Evolutionary conservation across 352 stramenopile genomes (phyloP), one percentile per base, ranked within the genome.

Genomic region (Pythium plurisporium): DNA sequence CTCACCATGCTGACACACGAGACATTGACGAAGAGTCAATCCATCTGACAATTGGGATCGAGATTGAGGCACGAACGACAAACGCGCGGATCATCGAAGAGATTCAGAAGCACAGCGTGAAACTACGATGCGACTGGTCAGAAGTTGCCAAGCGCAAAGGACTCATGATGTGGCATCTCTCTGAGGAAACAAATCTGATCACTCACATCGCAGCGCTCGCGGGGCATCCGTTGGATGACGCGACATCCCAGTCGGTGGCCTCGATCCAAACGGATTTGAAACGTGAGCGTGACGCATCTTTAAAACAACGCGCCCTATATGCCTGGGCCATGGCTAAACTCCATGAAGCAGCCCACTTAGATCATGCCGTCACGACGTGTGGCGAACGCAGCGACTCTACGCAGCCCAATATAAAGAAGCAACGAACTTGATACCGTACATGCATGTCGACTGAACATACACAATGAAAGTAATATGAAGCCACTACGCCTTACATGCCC

Each of bases 41-140:
- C 23, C 68, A 75, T 37, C 20, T 75, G 20, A 75, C 68, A 2
- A 59, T 75, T n/a, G 64, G 68, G 36, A 49, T 75, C 7, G 68
- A 75, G 19, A 55, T 75, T n/a, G 68, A 75, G 11, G 26, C 40
- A 20, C 27, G 43, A 2, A 49, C 64, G 15, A 65, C 68, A 5
- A 65, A 63, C 22, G 23, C 40, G n/a, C 36, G 50, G 12, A 20
- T 68, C 11, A 1, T 47, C 4, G 40, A 49, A 19, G 34, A 55
- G 40, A 30, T 56, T 1, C 20, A 58, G 29, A 43, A 47, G 20
- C 0, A 7, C 5, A 30, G 11, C 3, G 15, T 19, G 2, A 34
- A 20, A 5, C 30, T 10, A 34, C n/a, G 20, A n/a, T 37, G 5
- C 14, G 17, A 10, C 1, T 42, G 12, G 2, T 44, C 36, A 15